phyloP scores from a whole-genome alignment of 441 rosid genomes.

The Pelargonium australe region DNA sequence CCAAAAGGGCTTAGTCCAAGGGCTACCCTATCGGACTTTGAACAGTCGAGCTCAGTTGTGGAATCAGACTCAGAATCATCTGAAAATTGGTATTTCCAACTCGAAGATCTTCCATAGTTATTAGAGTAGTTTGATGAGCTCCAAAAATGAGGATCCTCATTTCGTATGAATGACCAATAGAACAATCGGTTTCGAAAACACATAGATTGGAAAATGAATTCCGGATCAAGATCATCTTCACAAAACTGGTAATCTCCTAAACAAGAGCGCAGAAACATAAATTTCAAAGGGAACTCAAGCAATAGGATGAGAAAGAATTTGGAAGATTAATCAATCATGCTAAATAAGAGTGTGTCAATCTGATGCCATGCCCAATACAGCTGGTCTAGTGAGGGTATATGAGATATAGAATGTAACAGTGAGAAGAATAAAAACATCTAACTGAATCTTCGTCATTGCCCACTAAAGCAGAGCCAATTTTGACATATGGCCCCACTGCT shows the following conservation, averaged over 20 bases:
- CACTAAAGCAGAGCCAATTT: no score
- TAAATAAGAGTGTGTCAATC: no score
- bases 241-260: slow-evolving; percentile 58
- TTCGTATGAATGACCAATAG: slow-evolving; percentile 59
- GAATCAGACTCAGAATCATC: slow-evolving; percentile 46
- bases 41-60: slow-evolving; percentile 29
- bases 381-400: no score
- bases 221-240: slow-evolving; percentile 45
- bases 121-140: slow-evolving; percentile 38
- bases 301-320: background rate
- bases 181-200: slow-evolving; percentile 51
- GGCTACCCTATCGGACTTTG: slow-evolving; percentile 52
- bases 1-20: slow-evolving; percentile 72
- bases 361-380: no score
- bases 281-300: slow-evolving; percentile 7
- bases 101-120: slow-evolving; percentile 32
- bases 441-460: no score
- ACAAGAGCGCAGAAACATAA: slow-evolving; percentile 18
- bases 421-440: no score
- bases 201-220: slow-evolving; percentile 49
- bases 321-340: background rate
- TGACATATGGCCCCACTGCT: no score
- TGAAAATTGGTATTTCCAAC: slow-evolving; percentile 34
- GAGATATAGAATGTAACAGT: no score
- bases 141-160: slow-evolving; percentile 45